Percentiles rank a stretch among this genome's conserved stretches.
Evolutionary conservation across 495 filamentous ascomycete genomes (phyloP).

Genomic region (Penicillium macrosclerotiorum): DNA sequence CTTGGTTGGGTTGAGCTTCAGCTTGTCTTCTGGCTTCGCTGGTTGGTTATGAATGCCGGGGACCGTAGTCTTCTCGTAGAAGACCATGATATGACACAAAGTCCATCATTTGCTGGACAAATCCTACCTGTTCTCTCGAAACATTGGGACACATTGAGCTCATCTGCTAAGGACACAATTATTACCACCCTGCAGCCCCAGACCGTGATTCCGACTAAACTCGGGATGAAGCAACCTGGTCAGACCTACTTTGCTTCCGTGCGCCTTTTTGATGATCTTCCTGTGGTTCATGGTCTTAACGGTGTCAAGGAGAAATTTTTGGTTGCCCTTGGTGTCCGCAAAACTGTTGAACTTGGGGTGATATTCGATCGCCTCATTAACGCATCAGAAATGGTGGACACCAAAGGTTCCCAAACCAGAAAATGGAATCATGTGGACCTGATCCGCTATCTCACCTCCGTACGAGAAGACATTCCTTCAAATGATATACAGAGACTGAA

Average conservation of each 20-base stretch:
- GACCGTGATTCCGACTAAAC: conserved; percentile 84
- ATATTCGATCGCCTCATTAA: conserved; percentile 85
- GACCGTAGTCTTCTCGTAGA: conserved; percentile 40
- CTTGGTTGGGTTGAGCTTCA: conserved; percentile 82
- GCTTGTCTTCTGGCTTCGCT: conserved; percentile 78
- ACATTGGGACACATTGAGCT: conserved; percentile 75
- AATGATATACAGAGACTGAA: conserved; percentile 80
- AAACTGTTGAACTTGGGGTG: conserved; percentile 87
- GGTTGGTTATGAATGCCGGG: conserved; percentile 63
- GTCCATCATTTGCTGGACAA: conserved; percentile 70
- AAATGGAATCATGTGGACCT: conserved; percentile 94
- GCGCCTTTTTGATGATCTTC: conserved; percentile 90
- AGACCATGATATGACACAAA: conserved; percentile 64
- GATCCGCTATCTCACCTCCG: conserved; percentile 88
- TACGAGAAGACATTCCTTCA: conserved; percentile 82
- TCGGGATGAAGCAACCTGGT: conserved; percentile 81
- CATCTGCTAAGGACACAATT: conserved; percentile 62
- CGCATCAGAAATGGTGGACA: conserved; percentile 39
- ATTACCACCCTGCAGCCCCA: conserved; percentile 58
- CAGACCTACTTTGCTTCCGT: conserved; percentile 94
- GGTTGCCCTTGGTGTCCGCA: conserved; percentile 69
- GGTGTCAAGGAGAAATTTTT: conserved; percentile 89
- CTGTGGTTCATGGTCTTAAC: conserved; percentile 69
- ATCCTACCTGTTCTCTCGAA: conserved; percentile 82
- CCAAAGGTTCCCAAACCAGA: conserved; percentile 28